These are phyloP conservation scores for Posidonia australis DNA, from an alignment of 106 monocot genomes.

Conservation along the genomic window DNA sequence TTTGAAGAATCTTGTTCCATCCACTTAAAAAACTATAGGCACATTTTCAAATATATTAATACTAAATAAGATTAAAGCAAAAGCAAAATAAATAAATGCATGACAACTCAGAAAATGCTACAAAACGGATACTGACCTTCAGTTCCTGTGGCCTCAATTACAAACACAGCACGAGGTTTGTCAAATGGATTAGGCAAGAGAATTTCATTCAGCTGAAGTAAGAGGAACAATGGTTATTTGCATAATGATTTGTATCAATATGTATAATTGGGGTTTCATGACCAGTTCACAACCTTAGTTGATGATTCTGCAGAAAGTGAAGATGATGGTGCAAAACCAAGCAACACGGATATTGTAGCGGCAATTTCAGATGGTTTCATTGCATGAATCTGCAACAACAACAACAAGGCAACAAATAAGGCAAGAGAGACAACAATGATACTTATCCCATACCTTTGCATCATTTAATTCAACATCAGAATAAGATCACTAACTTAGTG, in stretches of 20 bases:
- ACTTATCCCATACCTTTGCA: neutral
- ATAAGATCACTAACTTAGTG: neutral
- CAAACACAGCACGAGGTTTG: constrained; percentile 55
- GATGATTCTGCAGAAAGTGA: constrained; percentile 52
- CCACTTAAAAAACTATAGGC: neutral
- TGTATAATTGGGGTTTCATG: neutral
- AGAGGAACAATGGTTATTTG: neutral
- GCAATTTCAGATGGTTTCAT: constrained; percentile 51
- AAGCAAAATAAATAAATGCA: neutral
- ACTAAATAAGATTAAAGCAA: constrained; percentile 1
- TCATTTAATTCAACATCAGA: neutral
- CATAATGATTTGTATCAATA: neutral
- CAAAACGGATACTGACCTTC: constrained; percentile 32
- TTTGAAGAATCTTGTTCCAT: no score
- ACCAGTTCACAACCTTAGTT: constrained; percentile 39
- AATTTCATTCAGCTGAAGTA: constrained; percentile 52
- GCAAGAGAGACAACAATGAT: neutral
- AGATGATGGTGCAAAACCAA: constrained; percentile 64
- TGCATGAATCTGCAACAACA: constrained; percentile 22
- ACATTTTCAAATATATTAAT: neutral
- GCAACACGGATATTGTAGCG: constrained; percentile 62
- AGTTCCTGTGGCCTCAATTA: constrained; percentile 54
- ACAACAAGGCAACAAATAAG: neutral
- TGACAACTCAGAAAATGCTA: neutral
- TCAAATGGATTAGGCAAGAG: constrained; percentile 73